Percentiles rank a stretch among this genome's conserved stretches.
phyloP scores from a whole-genome alignment of 192 early-diverging fungal species.

The Nowakowskiella sp. region DNA sequence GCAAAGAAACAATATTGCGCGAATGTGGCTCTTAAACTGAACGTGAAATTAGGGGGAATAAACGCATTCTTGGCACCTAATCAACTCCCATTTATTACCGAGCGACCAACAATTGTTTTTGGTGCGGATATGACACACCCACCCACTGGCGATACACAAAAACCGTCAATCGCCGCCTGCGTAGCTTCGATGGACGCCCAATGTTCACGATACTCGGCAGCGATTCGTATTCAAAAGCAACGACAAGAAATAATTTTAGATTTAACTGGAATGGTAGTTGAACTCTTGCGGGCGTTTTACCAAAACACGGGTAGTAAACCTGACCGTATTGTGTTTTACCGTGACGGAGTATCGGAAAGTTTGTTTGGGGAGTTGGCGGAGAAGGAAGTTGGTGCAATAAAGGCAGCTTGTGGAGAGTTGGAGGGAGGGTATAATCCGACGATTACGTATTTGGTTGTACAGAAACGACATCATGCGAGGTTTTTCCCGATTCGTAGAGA shows the following conservation, averaged over 20 bases:
- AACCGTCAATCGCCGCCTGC: constrained; percentile 69
- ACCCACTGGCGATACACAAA: constrained; percentile 3
- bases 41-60: constrained; percentile 56
- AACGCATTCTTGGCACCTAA: constrained; percentile 24
- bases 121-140: constrained; percentile 45
- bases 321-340: constrained; percentile 71
- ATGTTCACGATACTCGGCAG: constrained; percentile 51
- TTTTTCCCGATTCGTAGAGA: constrained; percentile 37
- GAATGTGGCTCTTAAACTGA: constrained; percentile 45
- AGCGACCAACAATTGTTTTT: constrained; percentile 44
- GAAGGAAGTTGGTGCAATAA: constrained; percentile 62
- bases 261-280: constrained; percentile 54
- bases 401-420: constrained; percentile 38
- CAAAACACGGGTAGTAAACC: constrained; percentile 53
- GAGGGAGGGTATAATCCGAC: constrained; percentile 51
- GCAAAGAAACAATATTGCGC: constrained; percentile 16
- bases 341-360: constrained; percentile 73
- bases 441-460: constrained; percentile 65
- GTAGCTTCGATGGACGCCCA: constrained; percentile 60
- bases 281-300: constrained; percentile 58
- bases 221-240: constrained; percentile 58
- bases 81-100: constrained; percentile 5
- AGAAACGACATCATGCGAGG: constrained; percentile 74
- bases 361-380: constrained; percentile 61
- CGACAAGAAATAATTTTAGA: constrained; percentile 65